Evolutionary conservation across 2,329 filamentous ascomycete species (phyloP), one percentile per base, ranked within the genome.

Genomic region (Penicillium sp.): DNA sequence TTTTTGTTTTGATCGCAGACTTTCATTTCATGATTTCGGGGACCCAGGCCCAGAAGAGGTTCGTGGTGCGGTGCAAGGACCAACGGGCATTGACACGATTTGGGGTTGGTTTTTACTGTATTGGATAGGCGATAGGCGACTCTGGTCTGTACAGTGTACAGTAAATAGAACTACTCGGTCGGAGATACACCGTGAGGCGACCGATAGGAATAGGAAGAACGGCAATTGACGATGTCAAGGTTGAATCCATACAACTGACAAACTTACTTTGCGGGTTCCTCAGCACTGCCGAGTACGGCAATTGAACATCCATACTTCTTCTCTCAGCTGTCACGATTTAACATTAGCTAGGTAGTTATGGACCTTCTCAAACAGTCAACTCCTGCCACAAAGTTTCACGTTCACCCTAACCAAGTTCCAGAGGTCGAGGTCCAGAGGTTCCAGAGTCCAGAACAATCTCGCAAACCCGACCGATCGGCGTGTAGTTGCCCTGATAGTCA

Each of bases 361-460:
- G 60, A 61, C 54, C 54, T 62, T 58, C 60, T 62, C 51, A 58
- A 62, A 62, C 22, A 26, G 56, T 59, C 22, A 51, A 45, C 35
- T 56, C 50, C 56, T 47, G 30, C 17, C n/a, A 22, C 1, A n/a
- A 5, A 45, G n/a, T 19, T 42, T 19, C 38, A n/a, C 3, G 38
- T 42, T 19, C 38, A 42, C 38, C 19, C 9, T 3, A 22, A n/a
- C 45, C 45, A 49, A 49, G 15, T 10, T n/a, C 24, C 3, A n/a
- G 19, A n/a, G n/a, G n/a, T n/a, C n/a, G n/a, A n/a, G n/a, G 45
- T 49, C 47, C 47, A 28, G 28, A 28, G 12, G 15, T 4, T 19
- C 26, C 4, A 19, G 22, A 19, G 26, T 50, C 49, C 49, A 51
- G 49, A 51, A 35, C 28, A 22, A 26, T 28, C 49, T n/a, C 49